Base-by-base conservation (phyloP, 192 early-diverging fungal genomes). In the Rhizophagus clarus region DNA sequence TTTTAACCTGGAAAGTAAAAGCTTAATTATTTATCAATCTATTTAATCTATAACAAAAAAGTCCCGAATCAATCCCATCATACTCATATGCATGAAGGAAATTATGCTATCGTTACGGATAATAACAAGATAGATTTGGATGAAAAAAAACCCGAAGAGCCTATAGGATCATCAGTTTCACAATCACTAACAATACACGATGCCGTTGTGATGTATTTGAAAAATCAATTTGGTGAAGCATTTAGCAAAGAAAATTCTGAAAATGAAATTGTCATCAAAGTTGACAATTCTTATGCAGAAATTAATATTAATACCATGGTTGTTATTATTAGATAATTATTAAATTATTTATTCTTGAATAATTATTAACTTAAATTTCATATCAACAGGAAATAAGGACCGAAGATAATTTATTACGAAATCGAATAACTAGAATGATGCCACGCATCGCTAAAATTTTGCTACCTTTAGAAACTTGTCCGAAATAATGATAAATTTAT, bases 231-330 rank as follows among this genome's bases (percentile, higher is more conserved):
- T 15, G 76, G 76, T 11, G 64, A 78, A 51, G 64, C 32, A 51
- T 31, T 29, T 29, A 47, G 28, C 17, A 78, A 78, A 68, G 26
- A 26, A 28, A 64, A 78, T 67, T 78, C 76, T 17, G 28, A 78
- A 17, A 32, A 29, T 49, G 76, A 78, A 56, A 60, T 78, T 10
- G 17, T 78, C 14, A 24, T 78, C 47, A 68, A 47, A 51, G 28
- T 78, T 22, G 76, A 78, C 49, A 34, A 78, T 32, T 20, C 15
- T 26, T 47, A 24, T 49, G 76, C 76, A 12, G 64, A 68, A 68
- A 42, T 77, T 26, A 77, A 77, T 68, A 31, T 77, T 45, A 68
- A 45, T 17, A 77, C 76, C 26, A 28, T 77, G 63, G 76, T 77
- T 34, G 56, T 42, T 10, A 29, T n/a, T n/a, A 2, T 61, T 56